Conservation (phyloP, 768 basidiomycete genomes). For the Dentipellis fragilis region DNA sequence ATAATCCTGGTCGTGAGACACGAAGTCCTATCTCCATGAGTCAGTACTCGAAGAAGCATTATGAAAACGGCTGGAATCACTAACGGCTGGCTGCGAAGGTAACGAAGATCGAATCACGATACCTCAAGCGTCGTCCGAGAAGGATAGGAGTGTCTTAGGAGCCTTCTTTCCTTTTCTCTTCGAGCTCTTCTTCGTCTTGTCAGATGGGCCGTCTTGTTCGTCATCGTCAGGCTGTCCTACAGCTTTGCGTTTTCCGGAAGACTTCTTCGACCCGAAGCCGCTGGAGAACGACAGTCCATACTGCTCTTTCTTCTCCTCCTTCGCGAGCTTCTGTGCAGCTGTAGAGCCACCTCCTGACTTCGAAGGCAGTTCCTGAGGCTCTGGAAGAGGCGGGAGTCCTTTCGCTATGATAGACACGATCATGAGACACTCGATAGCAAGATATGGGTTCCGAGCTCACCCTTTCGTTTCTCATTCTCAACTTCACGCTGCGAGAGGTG, state of each 20-base stretch:
- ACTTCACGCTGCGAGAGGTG: slow-evolving; percentile 74
- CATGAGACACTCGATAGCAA: neutral
- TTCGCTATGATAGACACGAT: neutral
- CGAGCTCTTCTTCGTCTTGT: neutral
- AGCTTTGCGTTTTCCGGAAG: neutral
- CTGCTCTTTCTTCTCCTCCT: neutral
- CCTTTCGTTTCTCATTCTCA: slow-evolving; percentile 66
- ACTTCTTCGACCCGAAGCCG: neutral
- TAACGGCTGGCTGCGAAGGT: no score
- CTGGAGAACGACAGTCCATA: neutral
- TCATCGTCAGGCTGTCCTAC: neutral
- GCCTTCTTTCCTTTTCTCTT: neutral
- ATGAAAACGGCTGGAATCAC: no score
- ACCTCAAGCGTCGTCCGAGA: neutral
- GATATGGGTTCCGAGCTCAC: slow-evolving; percentile 26
- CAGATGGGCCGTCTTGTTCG: neutral
- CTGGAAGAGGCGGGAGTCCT: neutral
- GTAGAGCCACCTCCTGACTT: neutral
- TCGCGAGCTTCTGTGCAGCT: neutral
- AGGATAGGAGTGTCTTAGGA: neutral
- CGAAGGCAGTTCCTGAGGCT: neutral
- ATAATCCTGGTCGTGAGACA: no score
- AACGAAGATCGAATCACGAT: no score
- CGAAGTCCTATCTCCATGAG: no score
- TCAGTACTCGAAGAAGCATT: no score